Percentiles rank a stretch among this genome's conserved stretches.
phyloP scores from a whole-genome alignment of 2,329 filamentous ascomycete genomes.

The Colletotrichum sojae region DNA sequence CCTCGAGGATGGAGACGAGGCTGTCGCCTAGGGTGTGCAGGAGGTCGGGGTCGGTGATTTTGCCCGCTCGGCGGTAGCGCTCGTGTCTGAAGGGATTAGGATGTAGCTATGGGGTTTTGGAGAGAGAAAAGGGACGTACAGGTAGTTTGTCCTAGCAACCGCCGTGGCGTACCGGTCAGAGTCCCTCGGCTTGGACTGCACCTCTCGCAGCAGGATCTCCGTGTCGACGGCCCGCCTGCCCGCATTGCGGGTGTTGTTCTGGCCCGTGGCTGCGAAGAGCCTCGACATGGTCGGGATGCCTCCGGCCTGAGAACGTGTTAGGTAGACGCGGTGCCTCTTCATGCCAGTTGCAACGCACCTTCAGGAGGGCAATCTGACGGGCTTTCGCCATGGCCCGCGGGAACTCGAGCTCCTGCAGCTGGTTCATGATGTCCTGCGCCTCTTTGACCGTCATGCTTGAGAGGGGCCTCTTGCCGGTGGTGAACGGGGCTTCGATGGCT shows the following conservation, averaged over 20 bases:
- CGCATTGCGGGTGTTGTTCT: slow-evolving; percentile 59
- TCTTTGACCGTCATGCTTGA: slow-evolving; percentile 38
- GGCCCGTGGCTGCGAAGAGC: slow-evolving; percentile 63
- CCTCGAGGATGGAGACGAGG: slow-evolving; percentile 67
- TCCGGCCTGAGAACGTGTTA: slow-evolving; percentile 52
- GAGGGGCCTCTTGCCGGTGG: not conserved
- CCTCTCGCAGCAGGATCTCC: slow-evolving; percentile 62
- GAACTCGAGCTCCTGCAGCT: slow-evolving; percentile 67
- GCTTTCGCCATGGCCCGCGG: slow-evolving; percentile 65
- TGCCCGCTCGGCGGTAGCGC: slow-evolving; percentile 69
- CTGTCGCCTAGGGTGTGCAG: slow-evolving; percentile 75
- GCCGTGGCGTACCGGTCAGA: slow-evolving; percentile 62
- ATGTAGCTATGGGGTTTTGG: not conserved
- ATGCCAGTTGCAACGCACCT: slow-evolving; percentile 50
- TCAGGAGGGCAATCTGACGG: slow-evolving; percentile 72
- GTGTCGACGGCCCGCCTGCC: slow-evolving; percentile 69
- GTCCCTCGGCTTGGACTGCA: slow-evolving; percentile 58
- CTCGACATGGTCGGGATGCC: slow-evolving; percentile 68
- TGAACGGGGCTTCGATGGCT: slow-evolving; percentile 17
- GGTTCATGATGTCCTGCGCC: slow-evolving; percentile 55
- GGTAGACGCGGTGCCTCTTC: not conserved
- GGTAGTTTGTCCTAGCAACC: slow-evolving; percentile 74
- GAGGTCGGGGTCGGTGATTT: slow-evolving; percentile 74
- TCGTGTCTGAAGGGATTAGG: slow-evolving; percentile 54
- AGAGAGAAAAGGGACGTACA: slow-evolving; percentile 47